Percentiles rank a stretch among this genome's conserved stretches.
Evolutionary conservation across 306 rosid species (phyloP).

Genomic region (Gleditsia sinensis): DNA sequence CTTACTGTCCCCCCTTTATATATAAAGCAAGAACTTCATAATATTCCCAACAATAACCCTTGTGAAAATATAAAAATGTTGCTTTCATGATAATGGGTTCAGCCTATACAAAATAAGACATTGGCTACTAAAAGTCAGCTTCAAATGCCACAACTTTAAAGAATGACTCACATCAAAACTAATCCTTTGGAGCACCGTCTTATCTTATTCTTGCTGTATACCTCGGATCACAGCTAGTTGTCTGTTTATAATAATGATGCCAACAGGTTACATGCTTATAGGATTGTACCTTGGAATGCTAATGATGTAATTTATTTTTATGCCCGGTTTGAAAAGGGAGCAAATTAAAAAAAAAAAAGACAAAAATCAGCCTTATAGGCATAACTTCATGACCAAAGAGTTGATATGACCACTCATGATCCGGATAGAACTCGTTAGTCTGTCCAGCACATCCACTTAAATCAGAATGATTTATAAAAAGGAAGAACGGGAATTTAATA

Average conservation of each 20-base stretch:
- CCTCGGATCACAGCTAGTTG: neutral
- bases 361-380: neutral
- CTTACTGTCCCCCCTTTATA: too few species aligned
- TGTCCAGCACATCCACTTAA: slow-evolving; percentile 14
- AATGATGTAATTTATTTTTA: neutral
- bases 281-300: neutral
- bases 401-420: neutral
- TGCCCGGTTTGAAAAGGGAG: too few species aligned
- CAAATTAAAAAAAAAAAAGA: neutral
- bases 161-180: neutral
- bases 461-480: slow-evolving; percentile 7
- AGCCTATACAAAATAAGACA: neutral
- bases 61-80: neutral
- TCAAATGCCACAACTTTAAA: neutral
- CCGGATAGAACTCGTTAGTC: neutral
- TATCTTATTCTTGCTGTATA: neutral
- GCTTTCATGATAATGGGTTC: neutral
- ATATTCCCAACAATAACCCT: neutral
- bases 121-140: neutral
- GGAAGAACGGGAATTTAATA: slow-evolving; percentile 5
- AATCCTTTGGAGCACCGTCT: neutral
- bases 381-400: slow-evolving; percentile 14
- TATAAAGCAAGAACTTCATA: too few species aligned
- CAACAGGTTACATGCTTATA: neutral
- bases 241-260: slow-evolving; percentile 3